Percentiles rank a stretch among this genome's conserved stretches.
Evolutionary conservation across 129 eudicot genomes (phyloP).

Genomic region (Arctium minus): DNA sequence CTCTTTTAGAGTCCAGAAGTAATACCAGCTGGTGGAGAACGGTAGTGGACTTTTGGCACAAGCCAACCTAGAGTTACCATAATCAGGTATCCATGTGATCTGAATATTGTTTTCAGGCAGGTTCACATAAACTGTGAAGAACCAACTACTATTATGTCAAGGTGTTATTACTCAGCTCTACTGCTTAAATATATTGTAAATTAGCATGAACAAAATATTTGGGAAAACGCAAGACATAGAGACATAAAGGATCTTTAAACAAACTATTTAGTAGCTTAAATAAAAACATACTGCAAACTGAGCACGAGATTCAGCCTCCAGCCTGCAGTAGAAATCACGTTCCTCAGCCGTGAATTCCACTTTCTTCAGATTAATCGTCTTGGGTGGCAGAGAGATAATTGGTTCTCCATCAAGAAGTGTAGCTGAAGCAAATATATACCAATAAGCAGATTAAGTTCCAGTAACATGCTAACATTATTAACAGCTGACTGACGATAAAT

Average conservation of each 20-base stretch:
- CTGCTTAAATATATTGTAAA: not conserved
- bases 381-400: slow-evolving; percentile 81
- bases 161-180: not conserved
- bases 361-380: slow-evolving; percentile 66
- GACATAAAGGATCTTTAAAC: not conserved
- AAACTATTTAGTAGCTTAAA: slow-evolving; percentile 6
- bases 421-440: slow-evolving; percentile 37
- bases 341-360: slow-evolving; percentile 88
- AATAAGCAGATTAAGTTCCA: slow-evolving; percentile 16
- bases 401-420: slow-evolving; percentile 97
- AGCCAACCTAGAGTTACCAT: not conserved
- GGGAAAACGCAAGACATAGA: not conserved
- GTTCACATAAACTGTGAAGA: not conserved
- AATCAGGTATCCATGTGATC: not conserved
- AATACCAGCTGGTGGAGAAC: not conserved
- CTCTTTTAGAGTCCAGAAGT: not conserved
- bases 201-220: not conserved
- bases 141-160: not conserved
- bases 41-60: not conserved
- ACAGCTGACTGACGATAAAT: slow-evolving; percentile 1
- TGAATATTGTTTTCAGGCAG: not conserved
- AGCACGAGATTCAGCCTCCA: slow-evolving; percentile 92
- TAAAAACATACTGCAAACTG: slow-evolving; percentile 73
- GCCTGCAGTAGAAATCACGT: slow-evolving; percentile 77
- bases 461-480: not conserved